phyloP scores from a whole-genome alignment of 495 filamentous ascomycete genomes.

The Arthonia radiata region DNA sequence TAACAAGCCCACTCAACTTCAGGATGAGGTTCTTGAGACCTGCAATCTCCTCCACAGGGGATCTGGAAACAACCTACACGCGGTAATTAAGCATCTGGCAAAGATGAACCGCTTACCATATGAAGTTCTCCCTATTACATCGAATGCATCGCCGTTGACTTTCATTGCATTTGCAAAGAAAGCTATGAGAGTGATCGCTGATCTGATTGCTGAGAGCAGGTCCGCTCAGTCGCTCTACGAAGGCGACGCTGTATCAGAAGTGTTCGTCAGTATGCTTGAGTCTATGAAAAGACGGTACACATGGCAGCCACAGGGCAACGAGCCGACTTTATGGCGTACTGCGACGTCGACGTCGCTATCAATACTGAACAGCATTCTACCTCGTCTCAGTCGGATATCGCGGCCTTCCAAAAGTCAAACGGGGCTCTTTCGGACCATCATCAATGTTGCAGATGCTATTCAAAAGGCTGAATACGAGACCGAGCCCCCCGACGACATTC shows the following conservation, averaged over 20 bases:
- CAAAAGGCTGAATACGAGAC: conserved; percentile 27
- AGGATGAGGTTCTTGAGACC: too few species aligned
- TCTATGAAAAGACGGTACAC: conserved; percentile 56
- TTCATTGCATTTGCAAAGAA: conserved; percentile 20
- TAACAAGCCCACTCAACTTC: too few species aligned
- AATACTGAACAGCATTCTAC: conserved; percentile 41
- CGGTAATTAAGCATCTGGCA: too few species aligned
- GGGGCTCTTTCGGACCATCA: conserved; percentile 30
- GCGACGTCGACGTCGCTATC: conserved; percentile 44
- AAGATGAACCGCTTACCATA: too few species aligned
- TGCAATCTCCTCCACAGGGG: too few species aligned
- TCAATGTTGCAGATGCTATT: conserved; percentile 33
- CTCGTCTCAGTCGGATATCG: conserved; percentile 30
- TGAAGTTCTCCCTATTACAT: conserved; percentile 5
- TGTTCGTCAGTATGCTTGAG: conserved; percentile 34
- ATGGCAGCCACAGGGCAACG: conserved; percentile 25
- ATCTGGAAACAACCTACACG: too few species aligned
- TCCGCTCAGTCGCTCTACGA: conserved; percentile 38
- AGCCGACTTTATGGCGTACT: conserved; percentile 50
- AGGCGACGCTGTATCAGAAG: conserved; percentile 31
- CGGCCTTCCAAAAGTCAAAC: conserved; percentile 11
- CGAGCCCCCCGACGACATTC: conserved; percentile 17
- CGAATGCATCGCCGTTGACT: conserved; percentile 5
- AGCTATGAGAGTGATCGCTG: conserved; percentile 42
- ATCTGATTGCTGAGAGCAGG: conserved; percentile 35